phyloP scores from a whole-genome alignment of 2,329 filamentous ascomycete genomes.

The Diaporthe citrichinensis region DNA sequence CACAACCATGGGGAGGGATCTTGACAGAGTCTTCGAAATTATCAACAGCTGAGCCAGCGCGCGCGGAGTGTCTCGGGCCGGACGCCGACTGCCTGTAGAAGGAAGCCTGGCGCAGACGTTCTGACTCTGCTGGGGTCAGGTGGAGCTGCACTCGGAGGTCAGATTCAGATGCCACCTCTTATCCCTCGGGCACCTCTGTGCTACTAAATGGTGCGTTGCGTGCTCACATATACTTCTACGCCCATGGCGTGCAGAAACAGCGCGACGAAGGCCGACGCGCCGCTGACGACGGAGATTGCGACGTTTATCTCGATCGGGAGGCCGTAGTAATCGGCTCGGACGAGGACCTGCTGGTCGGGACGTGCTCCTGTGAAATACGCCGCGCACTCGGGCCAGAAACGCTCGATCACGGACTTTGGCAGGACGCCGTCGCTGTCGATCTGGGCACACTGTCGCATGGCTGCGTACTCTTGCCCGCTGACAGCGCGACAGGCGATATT shows the following conservation, averaged over 20 bases:
- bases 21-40: slow-evolving; percentile 53
- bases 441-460: slow-evolving; percentile 60
- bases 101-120: slow-evolving; percentile 68
- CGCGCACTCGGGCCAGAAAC: slow-evolving; percentile 61
- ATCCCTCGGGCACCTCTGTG: neutral
- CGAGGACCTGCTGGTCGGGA: slow-evolving; percentile 47
- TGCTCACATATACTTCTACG: slow-evolving; percentile 62
- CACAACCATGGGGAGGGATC: slow-evolving; percentile 36
- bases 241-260: slow-evolving; percentile 64
- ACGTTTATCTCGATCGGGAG: slow-evolving; percentile 54
- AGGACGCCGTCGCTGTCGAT: slow-evolving; percentile 57
- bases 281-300: slow-evolving; percentile 63
- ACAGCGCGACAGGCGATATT: slow-evolving; percentile 58
- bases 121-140: slow-evolving; percentile 66
- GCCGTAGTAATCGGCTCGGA: slow-evolving; percentile 52
- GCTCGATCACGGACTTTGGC: slow-evolving; percentile 47
- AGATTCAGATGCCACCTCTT: neutral
- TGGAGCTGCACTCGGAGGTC: slow-evolving; percentile 54
- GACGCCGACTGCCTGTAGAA: slow-evolving; percentile 69
- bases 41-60: slow-evolving; percentile 60
- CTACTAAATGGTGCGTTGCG: slow-evolving; percentile 29
- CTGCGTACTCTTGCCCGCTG: slow-evolving; percentile 48
- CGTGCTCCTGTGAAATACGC: slow-evolving; percentile 52
- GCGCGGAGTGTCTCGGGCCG: slow-evolving; percentile 64
- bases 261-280: slow-evolving; percentile 67